phyloP scores from a whole-genome alignment of 73 alveolate species.

The Tetrahymena thermophila region DNA sequence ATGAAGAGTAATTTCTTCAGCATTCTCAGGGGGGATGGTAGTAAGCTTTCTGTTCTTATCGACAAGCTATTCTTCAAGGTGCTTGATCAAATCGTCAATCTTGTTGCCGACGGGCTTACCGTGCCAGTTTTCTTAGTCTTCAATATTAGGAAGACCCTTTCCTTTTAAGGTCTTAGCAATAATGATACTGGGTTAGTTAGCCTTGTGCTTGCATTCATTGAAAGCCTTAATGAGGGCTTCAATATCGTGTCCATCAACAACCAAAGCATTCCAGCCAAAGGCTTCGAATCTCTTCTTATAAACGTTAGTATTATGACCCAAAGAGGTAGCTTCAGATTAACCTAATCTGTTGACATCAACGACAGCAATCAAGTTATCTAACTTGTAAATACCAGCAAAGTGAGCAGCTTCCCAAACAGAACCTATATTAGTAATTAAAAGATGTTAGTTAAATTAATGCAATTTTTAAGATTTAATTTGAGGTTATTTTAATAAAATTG shows the following conservation, averaged over 20 bases:
- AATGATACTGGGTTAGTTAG: conserved; percentile 47
- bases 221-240: conserved; percentile 47
- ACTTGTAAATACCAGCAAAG: conserved; percentile 61
- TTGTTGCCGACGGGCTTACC: conserved; percentile 54
- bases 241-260: conserved; percentile 63
- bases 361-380: conserved; percentile 60
- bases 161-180: conserved; percentile 70
- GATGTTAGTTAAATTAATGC: background rate
- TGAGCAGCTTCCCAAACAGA: conserved; percentile 74
- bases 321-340: conserved; percentile 52
- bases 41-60: background rate
- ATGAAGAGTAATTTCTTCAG: background rate
- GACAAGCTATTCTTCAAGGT: background rate
- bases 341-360: conserved; percentile 75
- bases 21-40: background rate
- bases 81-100: background rate
- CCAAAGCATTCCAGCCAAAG: conserved; percentile 60
- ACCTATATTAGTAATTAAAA: background rate
- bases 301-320: conserved; percentile 50
- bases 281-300: conserved; percentile 62
- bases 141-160: conserved; percentile 47
- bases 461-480: background rate
- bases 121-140: conserved; percentile 55
- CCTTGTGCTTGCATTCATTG: conserved; percentile 26
- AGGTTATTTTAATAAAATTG: background rate